These are phyloP conservation scores for Arctium lappa DNA, from an alignment of 129 eudicot genomes.

Conservation along the genomic window DNA sequence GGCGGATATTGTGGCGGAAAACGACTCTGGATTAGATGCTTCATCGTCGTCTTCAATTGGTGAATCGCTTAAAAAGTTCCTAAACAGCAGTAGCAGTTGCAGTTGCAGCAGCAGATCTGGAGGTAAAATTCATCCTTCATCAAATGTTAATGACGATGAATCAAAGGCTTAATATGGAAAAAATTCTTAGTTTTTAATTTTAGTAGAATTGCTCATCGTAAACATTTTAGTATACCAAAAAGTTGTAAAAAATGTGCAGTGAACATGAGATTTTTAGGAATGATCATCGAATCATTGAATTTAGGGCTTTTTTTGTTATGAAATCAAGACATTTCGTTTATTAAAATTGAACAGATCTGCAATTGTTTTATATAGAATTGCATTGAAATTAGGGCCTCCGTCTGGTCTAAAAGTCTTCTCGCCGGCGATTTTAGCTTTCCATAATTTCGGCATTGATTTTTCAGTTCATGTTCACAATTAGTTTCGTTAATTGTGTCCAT, in stretches of 20 bases:
- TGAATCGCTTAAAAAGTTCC: constrained; percentile 19
- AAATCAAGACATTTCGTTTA: constrained; percentile 11
- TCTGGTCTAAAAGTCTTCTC: neutral
- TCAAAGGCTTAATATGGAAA: constrained; percentile 10
- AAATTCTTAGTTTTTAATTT: neutral
- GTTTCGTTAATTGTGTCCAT: neutral
- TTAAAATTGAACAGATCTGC: neutral
- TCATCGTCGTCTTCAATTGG: constrained; percentile 13
- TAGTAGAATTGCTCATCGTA: neutral
- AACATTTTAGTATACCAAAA: neutral
- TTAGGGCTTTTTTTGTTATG: neutral
- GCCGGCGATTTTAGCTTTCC: neutral
- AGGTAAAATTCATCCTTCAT: constrained; percentile 29
- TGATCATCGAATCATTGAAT: constrained; percentile 1
- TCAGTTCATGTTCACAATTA: neutral
- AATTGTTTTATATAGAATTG: neutral
- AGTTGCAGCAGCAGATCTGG: constrained; percentile 35
- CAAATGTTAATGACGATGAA: constrained; percentile 20
- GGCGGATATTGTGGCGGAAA: neutral
- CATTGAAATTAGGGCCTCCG: neutral
- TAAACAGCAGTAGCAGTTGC: constrained; percentile 15
- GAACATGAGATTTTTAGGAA: constrained; percentile 24
- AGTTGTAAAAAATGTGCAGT: constrained; percentile 18
- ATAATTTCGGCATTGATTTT: neutral
- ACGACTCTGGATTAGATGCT: neutral